A percentile compares a stretch with the other conserved stretches of the same genome.
These are phyloP conservation scores for Monilinia fructicola DNA, from an alignment of 2,329 filamentous ascomycete genomes.

Conservation along the genomic window DNA sequence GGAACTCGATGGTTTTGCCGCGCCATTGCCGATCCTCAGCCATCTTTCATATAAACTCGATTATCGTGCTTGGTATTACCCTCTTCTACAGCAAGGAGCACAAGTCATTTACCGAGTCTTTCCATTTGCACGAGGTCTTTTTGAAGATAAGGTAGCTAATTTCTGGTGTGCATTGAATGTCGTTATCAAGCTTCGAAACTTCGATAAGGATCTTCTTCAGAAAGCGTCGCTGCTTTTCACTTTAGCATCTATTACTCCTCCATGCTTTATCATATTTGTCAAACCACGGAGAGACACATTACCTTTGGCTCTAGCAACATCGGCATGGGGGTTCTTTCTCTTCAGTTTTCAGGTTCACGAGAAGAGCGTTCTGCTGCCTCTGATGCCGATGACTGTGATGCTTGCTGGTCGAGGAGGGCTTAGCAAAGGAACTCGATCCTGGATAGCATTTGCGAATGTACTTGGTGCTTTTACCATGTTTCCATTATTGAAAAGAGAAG, in stretches of 20 bases:
- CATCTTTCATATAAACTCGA: conserved; percentile 60
- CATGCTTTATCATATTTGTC: conserved; percentile 76
- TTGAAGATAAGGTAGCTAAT: conserved; percentile 98
- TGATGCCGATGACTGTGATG: conserved; percentile 90
- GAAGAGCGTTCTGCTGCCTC: conserved; percentile 89
- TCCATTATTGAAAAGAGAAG: conserved; percentile 81
- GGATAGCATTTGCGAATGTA: conserved; percentile 95
- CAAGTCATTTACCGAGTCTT: conserved; percentile 93
- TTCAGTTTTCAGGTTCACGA: conserved; percentile 99
- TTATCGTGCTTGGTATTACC: conserved; percentile 68
- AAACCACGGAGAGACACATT: conserved; percentile 75
- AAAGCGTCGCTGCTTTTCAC: conserved; percentile 73
- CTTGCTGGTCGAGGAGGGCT: conserved; percentile 77
- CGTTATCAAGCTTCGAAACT: conserved; percentile 79
- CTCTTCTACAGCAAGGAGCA: conserved; percentile 71
- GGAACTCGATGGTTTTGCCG: conserved; percentile 57
- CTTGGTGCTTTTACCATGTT: conserved; percentile 92
- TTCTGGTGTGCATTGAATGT: conserved; percentile 95
- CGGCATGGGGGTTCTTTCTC: conserved; percentile 95
- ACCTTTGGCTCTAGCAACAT: conserved; percentile 76
- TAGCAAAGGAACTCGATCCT: conserved; percentile 72
- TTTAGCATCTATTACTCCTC: conserved; percentile 70
- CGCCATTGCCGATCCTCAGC: conserved; percentile 61
- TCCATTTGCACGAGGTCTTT: conserved; percentile 90
- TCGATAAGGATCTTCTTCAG: conserved; percentile 70